Base-by-base conservation (phyloP, 257 asterid species). In the Anisodus acutangulus region DNA sequence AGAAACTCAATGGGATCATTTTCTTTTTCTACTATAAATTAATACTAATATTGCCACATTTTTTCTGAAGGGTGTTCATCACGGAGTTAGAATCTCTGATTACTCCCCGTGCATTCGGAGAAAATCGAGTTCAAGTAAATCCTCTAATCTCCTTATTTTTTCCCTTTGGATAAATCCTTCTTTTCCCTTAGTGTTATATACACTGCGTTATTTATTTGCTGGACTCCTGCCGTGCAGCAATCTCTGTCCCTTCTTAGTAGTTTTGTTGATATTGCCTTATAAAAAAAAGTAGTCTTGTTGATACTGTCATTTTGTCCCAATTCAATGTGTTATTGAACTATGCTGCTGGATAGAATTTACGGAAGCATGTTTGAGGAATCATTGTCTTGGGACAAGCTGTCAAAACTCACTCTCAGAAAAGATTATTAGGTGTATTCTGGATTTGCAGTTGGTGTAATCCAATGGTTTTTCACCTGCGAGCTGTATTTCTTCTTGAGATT, bases 1-100 rank as follows among this genome's bases (percentile, higher is more conserved):
- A 78, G 81, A 78, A 53, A 53, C 16, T 5, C 47, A 78, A 74
- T 76, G 26, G 16, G 64, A 22, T 26, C 49, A 74, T 22, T 78
- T 22, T 53, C 81, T 53, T 26, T 22, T 78, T 78, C 81, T 49
- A 78, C 16, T 53, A 49, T 74, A 74, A 62, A 22, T 53, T 78
- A 53, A 78, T 78, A 51, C 49, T 78, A 53, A 31, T 53, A 19
- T 26, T 31, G 26, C 59, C 64, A 53, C 64, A 12, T 78, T 58
- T 90, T 78, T 64, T 12, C 81, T 89, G 88, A 89, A 97, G 99
- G 97, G 90, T 89, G 83, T 97, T 97, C 85, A 87, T 91, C 84
- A 84, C 79, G 86, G 96, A 89, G 88, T 88, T 89, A 59, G 93
- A 91, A 76, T 83, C 93, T 83, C 85, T 86, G 88, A 84, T 88